Evolutionary conservation across 768 basidiomycete species (phyloP), one percentile per base, ranked within the genome.

Genomic region (Mrakia frigida): DNA sequence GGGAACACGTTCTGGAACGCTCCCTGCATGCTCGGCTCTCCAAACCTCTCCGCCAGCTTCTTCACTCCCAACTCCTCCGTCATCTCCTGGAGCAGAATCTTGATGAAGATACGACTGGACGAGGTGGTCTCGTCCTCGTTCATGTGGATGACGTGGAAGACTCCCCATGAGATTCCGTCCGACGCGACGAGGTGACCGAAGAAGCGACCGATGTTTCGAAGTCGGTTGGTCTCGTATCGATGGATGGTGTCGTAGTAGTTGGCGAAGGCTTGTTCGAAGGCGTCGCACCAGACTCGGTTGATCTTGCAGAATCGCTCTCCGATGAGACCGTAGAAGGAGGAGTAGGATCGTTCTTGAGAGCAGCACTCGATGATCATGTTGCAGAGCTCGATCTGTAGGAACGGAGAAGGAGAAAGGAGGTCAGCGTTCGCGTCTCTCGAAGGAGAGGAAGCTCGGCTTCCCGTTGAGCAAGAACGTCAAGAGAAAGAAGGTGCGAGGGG

Each of bases 321-420:
- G 78, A 97, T 87, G 31, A 98, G 89, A 18, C 97, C 97, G 81
- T 95, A 99, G 86, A 97, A 98, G n/a, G 88, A 92, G 2, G 92
- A 93, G 83, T 98, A 99, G 0, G 96, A 94, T 21, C 97, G 91
- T 83, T 98, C 97, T 86, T 99, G 97, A 2, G 97, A 98, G 83
- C 97, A 98, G 91, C 97, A 99, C 81, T 98, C 96, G 83, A 99
- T 92, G 78, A 99, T 88, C 97, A 99, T 99, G 87, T 98, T 98
- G 83, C 92, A 89, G 76, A 99, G 84, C 83, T 98, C 96, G 80
- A 93, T 91, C 93, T 97, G 81, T 65, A n/a, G 9, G 60, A 16
- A 78, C 33, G n/a, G n/a, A n/a, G n/a, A 23, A 6, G 9, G 39
- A 25, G 10, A 31, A 37, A 43, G 65, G 33, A 68, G 65, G 35